phyloP scores from a whole-genome alignment of 2,329 filamentous ascomycete species.

The Dactylonectria estremocensis region DNA sequence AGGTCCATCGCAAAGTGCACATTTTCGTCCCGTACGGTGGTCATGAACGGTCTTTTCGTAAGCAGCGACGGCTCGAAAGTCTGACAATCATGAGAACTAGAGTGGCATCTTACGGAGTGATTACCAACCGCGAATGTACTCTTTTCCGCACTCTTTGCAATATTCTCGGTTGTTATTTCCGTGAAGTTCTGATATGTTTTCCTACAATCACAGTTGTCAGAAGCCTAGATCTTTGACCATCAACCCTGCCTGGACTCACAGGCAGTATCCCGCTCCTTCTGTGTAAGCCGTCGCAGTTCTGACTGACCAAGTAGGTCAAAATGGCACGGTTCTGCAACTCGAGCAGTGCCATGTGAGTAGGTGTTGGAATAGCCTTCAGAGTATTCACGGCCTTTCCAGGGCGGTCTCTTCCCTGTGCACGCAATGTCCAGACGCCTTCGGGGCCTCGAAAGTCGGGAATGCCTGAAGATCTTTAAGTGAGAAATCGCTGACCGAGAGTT shows the following conservation, averaged over 20 bases:
- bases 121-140: conserved; percentile 60
- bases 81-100: conserved; percentile 40
- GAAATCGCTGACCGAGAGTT: fast-evolving
- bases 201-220: conserved; percentile 44
- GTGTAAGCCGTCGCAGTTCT: conserved; percentile 59
- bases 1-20: conserved; percentile 54
- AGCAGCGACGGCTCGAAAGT: conserved; percentile 61
- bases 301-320: conserved; percentile 61
- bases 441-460: conserved; percentile 66
- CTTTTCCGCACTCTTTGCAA: conserved; percentile 61
- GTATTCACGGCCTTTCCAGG: conserved; percentile 54
- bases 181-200: conserved; percentile 62
- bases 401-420: conserved; percentile 57
- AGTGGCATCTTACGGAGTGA: fast-evolving
- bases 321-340: conserved; percentile 59
- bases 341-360: conserved; percentile 63
- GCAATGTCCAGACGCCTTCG: conserved; percentile 62
- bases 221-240: fast-evolving
- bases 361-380: conserved; percentile 61
- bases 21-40: conserved; percentile 64
- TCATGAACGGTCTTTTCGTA: conserved; percentile 61
- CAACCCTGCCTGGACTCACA: conserved; percentile 42
- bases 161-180: conserved; percentile 64
- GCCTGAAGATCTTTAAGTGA: conserved; percentile 44
- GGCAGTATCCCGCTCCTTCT: conserved; percentile 62